These are phyloP conservation scores for Scutellaria barbata DNA, from an alignment of 257 asterid genomes.

Conservation along the genomic window DNA sequence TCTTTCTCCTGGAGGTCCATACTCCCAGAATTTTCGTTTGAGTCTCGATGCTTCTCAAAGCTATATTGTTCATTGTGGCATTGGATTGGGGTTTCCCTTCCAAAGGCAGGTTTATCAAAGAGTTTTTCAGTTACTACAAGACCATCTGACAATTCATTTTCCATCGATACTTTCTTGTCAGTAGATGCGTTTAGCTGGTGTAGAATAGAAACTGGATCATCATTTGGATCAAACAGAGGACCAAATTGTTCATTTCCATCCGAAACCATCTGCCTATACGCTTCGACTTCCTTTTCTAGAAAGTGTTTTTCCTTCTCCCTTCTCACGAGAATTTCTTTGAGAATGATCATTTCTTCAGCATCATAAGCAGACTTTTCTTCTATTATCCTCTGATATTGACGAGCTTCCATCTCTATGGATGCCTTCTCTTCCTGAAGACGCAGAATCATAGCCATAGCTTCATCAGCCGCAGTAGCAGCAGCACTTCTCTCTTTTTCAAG, in stretches of 20 bases:
- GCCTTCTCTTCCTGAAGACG: constrained; percentile 97
- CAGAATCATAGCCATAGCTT: constrained; percentile 96
- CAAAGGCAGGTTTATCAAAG: constrained; percentile 14
- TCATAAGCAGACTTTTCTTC: constrained; percentile 89
- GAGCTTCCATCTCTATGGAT: constrained; percentile 82
- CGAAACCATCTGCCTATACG: constrained; percentile 50
- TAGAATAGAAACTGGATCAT: constrained; percentile 53
- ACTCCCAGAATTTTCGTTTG: constrained; percentile 25
- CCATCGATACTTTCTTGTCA: constrained; percentile 45
- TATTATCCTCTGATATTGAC: constrained; percentile 78
- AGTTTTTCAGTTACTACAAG: constrained; percentile 19
- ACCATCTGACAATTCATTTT: constrained; percentile 31
- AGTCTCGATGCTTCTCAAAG: constrained; percentile 33
- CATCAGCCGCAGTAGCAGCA: constrained; percentile 94
- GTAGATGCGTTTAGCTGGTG: constrained; percentile 47
- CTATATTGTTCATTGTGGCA: constrained; percentile 29
- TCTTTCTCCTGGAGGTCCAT: constrained; percentile 56
- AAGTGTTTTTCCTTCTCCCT: constrained; percentile 81
- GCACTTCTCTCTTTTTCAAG: constrained; percentile 96
- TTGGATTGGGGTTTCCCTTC: constrained; percentile 33
- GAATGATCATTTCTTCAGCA: constrained; percentile 85
- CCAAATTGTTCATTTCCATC: constrained; percentile 44
- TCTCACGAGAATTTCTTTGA: constrained; percentile 72
- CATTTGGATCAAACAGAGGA: constrained; percentile 43
- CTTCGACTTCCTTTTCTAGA: constrained; percentile 81